A percentile compares a stretch with the other conserved stretches of the same genome.
Evolutionary conservation across 192 early-diverging fungal species (phyloP).

Genomic region (Backusella psychrophila): DNA sequence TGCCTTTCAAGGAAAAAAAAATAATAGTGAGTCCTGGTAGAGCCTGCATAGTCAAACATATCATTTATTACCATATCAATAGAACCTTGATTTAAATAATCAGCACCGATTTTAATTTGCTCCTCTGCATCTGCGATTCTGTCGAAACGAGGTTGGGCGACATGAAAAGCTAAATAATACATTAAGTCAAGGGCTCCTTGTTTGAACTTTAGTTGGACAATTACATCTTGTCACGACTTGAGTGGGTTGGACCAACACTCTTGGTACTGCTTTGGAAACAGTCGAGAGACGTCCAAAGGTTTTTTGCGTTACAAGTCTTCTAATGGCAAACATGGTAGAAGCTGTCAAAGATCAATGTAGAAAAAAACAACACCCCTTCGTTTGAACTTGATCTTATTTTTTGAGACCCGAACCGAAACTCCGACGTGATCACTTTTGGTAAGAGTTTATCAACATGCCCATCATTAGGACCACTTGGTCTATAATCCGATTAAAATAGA

Average conservation of each 20-base stretch:
- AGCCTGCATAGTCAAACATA: too few relatives aligned
- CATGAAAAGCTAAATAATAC: slow-evolving; percentile 14
- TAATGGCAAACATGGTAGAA: background rate
- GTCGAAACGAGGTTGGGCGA: slow-evolving; percentile 12
- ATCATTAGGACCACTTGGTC: too few relatives aligned
- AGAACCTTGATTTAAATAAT: slow-evolving; percentile 31
- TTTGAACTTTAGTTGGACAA: background rate
- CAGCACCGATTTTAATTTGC: slow-evolving; percentile 28
- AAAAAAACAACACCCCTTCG: background rate
- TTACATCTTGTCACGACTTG: background rate
- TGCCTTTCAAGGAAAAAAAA: slow-evolving; percentile 2
- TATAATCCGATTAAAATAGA: too few relatives aligned
- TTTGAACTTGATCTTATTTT: too few relatives aligned
- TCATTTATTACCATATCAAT: slow-evolving; percentile 27
- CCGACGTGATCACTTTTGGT: too few relatives aligned
- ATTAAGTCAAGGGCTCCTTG: background rate
- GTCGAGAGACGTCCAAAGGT: background rate
- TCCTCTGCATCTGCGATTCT: slow-evolving; percentile 24
- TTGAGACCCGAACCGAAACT: too few relatives aligned
- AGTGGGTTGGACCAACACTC: background rate
- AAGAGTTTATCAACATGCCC: too few relatives aligned
- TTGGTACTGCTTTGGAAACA: background rate
- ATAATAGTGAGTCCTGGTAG: too few relatives aligned
- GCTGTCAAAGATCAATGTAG: background rate
- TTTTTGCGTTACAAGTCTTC: background rate